Evolutionary conservation across 345 rosid genomes (phyloP).

Genomic region (Hevea brasiliensis): DNA sequence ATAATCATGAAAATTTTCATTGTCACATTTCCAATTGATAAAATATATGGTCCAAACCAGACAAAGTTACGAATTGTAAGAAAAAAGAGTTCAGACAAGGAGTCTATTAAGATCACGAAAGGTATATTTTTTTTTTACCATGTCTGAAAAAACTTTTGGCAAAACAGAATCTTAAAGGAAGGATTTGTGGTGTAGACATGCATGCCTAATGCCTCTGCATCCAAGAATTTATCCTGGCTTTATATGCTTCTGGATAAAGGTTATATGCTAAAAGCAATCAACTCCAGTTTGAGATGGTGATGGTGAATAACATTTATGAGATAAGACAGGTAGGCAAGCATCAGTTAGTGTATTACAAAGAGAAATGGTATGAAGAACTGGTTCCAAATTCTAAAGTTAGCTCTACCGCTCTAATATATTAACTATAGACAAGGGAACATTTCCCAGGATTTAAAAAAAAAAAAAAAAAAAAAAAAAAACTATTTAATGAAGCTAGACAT

Average conservation of each 20-base stretch:
- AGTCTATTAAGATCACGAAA: neutral
- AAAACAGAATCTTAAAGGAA: neutral
- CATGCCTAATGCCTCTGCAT: neutral
- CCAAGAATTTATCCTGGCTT: neutral
- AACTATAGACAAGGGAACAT: neutral
- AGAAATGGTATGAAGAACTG: slow-evolving; percentile 14
- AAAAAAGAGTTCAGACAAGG: neutral
- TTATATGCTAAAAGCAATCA: slow-evolving; percentile 10
- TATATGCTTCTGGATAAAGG: neutral
- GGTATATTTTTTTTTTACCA: neutral
- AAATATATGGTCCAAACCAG: neutral
- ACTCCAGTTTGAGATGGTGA: slow-evolving; percentile 10
- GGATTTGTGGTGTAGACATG: too few relatives aligned
- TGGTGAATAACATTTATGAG: slow-evolving; percentile 10
- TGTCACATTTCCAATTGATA: neutral
- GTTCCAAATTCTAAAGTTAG: slow-evolving; percentile 6
- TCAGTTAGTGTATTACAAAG: neutral
- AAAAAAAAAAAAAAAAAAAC: neutral
- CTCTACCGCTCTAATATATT: neutral
- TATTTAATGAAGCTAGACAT: neutral
- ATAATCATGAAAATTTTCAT: too few relatives aligned
- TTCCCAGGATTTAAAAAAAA: too few relatives aligned
- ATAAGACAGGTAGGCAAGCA: slow-evolving; percentile 22
- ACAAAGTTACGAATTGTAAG: too few relatives aligned
- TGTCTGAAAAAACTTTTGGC: neutral